Conservation (phyloP, 176 grass and related monocot genomes). For the Puccinellia tenuiflora region DNA sequence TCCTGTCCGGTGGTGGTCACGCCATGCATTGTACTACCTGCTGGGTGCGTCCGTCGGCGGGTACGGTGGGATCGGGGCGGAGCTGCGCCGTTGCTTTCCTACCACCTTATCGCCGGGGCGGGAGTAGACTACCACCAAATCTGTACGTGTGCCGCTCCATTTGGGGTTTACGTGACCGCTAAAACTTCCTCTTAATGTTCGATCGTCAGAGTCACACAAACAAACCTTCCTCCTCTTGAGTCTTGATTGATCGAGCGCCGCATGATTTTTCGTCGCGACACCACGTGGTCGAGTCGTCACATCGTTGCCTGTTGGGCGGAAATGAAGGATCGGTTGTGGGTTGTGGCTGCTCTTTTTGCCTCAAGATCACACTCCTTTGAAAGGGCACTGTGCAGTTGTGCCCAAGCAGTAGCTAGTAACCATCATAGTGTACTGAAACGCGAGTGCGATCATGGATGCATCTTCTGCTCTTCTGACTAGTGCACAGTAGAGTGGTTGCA, state of each 20-base stretch:
- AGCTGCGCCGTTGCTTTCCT: neutral
- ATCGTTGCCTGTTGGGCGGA: neutral
- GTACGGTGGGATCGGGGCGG: neutral
- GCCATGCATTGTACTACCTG: too few species aligned
- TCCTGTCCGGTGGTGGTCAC: too few species aligned
- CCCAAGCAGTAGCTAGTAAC: neutral
- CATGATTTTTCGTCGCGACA: neutral
- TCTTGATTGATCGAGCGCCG: too few species aligned
- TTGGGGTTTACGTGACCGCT: neutral
- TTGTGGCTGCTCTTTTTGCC: neutral
- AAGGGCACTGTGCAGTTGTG: neutral
- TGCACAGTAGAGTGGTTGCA: too few species aligned
- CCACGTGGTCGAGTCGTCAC: neutral
- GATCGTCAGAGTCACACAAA: neutral
- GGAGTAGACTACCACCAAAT: neutral
- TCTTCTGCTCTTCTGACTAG: too few species aligned
- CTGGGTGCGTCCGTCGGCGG: neutral
- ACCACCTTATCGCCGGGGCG: neutral
- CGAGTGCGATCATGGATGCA: too few species aligned
- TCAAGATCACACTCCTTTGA: neutral
- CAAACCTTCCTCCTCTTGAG: neutral
- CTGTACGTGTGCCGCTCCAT: neutral
- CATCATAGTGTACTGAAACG: neutral
- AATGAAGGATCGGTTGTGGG: too few species aligned
- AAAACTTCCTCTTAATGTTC: neutral